Conservation (phyloP, 805 yeast species). For the Wickerhamiella shivajii region DNA sequence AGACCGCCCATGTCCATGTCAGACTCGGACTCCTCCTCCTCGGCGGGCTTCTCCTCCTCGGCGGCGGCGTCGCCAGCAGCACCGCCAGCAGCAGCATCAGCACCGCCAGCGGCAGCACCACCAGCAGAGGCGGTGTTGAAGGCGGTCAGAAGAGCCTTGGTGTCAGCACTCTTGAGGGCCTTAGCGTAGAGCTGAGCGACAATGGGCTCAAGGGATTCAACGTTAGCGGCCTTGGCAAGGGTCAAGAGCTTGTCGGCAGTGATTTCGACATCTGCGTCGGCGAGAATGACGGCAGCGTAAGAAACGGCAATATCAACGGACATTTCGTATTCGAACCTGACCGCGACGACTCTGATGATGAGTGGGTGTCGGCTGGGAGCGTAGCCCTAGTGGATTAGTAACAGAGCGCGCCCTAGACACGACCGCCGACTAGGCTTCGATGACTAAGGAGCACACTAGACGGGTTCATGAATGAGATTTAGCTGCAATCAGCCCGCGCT, state of each 20-base stretch:
- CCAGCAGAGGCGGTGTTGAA: slow-evolving; percentile 52
- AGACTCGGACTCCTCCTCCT: slow-evolving; percentile 41
- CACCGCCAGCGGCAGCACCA: slow-evolving; percentile 45
- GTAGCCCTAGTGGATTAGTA: slow-evolving; percentile 4
- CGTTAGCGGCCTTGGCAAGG: slow-evolving; percentile 69
- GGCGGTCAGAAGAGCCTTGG: slow-evolving; percentile 62
- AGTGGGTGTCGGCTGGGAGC: slow-evolving; percentile 1
- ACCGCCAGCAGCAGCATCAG: slow-evolving; percentile 50
- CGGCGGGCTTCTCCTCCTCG: slow-evolving; percentile 40
- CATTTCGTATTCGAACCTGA: slow-evolving; percentile 9
- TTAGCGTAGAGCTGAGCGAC: slow-evolving; percentile 84
- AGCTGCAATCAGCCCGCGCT: slow-evolving; percentile 20
- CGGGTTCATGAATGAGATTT: background rate
- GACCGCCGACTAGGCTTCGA: too few relatives aligned
- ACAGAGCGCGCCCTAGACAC: too few relatives aligned
- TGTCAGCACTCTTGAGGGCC: slow-evolving; percentile 73
- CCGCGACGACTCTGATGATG: background rate
- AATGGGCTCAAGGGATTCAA: slow-evolving; percentile 38
- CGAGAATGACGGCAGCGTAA: slow-evolving; percentile 87
- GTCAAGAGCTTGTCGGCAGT: slow-evolving; percentile 71
- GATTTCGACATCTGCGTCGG: slow-evolving; percentile 93
- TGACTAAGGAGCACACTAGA: background rate
- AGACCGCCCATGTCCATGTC: slow-evolving; percentile 91
- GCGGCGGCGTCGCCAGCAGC: slow-evolving; percentile 42
- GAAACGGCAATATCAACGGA: slow-evolving; percentile 20